phyloP scores from a whole-genome alignment of 495 filamentous ascomycete genomes.

The Entonaema liquescens region DNA sequence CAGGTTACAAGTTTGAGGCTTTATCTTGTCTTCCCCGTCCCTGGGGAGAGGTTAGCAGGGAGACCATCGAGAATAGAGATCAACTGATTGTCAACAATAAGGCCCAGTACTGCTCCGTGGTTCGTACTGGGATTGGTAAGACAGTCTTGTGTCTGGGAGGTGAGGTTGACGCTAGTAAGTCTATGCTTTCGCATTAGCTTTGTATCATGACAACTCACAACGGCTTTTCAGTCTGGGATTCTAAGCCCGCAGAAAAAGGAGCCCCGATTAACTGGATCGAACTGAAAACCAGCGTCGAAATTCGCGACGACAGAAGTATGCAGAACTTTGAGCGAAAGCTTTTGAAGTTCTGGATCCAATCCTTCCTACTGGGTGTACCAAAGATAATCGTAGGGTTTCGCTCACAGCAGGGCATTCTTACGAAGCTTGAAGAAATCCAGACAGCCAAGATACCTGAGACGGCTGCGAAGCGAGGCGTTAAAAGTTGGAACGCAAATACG shows the following conservation, averaged over 20 bases:
- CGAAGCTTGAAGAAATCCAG: constrained; percentile 75
- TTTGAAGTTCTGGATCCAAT: constrained; percentile 95
- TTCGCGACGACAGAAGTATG: constrained; percentile 68
- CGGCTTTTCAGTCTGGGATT: constrained; percentile 74
- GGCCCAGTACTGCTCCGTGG: constrained; percentile 93
- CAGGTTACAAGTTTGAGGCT: constrained; percentile 97
- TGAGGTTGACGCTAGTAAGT: constrained; percentile 88
- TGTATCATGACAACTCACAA: background rate
- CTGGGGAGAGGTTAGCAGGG: constrained; percentile 74
- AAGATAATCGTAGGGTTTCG: constrained; percentile 93
- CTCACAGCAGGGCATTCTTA: constrained; percentile 73
- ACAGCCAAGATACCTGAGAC: constrained; percentile 77
- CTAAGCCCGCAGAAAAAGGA: constrained; percentile 70
- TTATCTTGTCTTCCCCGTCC: constrained; percentile 74
- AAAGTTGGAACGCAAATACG: constrained; percentile 84
- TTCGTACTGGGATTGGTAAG: constrained; percentile 83
- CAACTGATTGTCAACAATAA: constrained; percentile 80
- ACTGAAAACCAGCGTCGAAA: constrained; percentile 86
- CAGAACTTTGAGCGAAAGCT: constrained; percentile 87
- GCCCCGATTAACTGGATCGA: constrained; percentile 89
- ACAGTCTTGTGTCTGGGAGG: constrained; percentile 81
- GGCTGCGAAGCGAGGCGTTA: constrained; percentile 69
- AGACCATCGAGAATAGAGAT: constrained; percentile 79
- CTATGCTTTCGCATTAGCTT: background rate
- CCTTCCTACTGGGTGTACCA: constrained; percentile 90